Percentiles rank a stretch among this genome's conserved stretches.
phyloP scores from a whole-genome alignment of 116 monocot genomes.

The Papilionanthe hybrid region DNA sequence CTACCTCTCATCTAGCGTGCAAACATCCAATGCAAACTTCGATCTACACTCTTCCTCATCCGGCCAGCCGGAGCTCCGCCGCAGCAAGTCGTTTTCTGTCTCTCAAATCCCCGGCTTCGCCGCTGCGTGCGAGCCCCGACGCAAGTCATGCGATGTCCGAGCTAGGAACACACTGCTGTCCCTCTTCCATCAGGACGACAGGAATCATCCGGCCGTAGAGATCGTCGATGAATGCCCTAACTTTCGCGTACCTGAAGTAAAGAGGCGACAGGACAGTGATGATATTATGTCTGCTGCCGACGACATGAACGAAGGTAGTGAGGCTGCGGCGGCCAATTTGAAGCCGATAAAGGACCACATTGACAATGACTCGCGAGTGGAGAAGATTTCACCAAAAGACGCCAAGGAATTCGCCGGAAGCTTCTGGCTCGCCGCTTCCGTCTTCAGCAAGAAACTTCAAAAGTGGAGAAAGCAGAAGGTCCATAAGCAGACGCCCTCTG shows the following conservation, averaged over 20 bases:
- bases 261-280: not conserved
- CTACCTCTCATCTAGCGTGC: constrained; percentile 20
- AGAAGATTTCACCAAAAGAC: constrained; percentile 1
- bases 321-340: constrained; percentile 21
- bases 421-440: constrained; percentile 66
- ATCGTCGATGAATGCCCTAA: constrained; percentile 4
- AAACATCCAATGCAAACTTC: not conserved
- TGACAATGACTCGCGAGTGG: constrained; percentile 34
- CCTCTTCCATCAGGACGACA: constrained; percentile 64
- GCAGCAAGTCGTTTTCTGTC: constrained; percentile 74
- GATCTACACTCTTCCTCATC: constrained; percentile 6
- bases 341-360: constrained; percentile 75
- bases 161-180: constrained; percentile 54
- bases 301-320: constrained; percentile 9
- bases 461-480: constrained; percentile 70
- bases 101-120: constrained; percentile 14
- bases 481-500: constrained; percentile 26
- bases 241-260: not conserved
- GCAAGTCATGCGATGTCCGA: constrained; percentile 71
- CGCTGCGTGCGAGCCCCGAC: constrained; percentile 52
- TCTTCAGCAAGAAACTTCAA: constrained; percentile 68
- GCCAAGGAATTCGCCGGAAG: constrained; percentile 14
- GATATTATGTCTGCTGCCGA: constrained; percentile 3
- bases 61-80: constrained; percentile 62
- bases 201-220: not conserved